Evolutionary conservation across 140 eudicot genomes (phyloP), one percentile per base, ranked within the genome.

Genomic region (Ambrosia hybrid): DNA sequence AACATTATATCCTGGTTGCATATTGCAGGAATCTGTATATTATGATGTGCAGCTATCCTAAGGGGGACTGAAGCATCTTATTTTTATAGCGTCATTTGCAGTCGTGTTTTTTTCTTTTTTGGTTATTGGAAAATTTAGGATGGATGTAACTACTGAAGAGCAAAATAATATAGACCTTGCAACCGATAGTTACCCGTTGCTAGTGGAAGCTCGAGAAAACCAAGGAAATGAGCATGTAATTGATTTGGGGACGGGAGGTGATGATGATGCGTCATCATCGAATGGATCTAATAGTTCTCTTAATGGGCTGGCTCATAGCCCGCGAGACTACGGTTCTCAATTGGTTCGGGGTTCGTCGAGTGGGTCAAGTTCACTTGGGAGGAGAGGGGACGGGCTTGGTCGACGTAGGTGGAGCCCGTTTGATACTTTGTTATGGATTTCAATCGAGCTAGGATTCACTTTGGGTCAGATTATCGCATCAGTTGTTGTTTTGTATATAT

Each of bases 321-420:
- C 75, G 26, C 75, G 57, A 65, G 71, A 10, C 10, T 59, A 43
- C 4, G 15, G 43, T 33, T 59, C 65, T 59, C 65, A 59, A 9
- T 33, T 59, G 65, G 65, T 59, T 33, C 65, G 43, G 43, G 65
- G 86, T 51, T 67, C 83, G 30, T 75, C 89, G 2, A 74, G 16
- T 36, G 61, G 69, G 7, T 67, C 86, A 43, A 66, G 59, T 59
- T 77, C 85, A 16, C 34, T 73, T 21, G 70, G 76, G 43, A 82
- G 88, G 70, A 85, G 91, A 80, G 78, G 84, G 26, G 88, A 88
- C 14, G 85, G 76, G 73, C 57, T 64, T 30, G 91, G 84, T 11
- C 85, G 87, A 4, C 92, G 86, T 48, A 82, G 80, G 39, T 85
- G 96, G 96, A 88, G 89, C 79, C 91, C 91, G n/a, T 83, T 88